These are phyloP conservation scores for Eutrema yunnanense DNA, from an alignment of 345 rosid species.

Conservation along the genomic window DNA sequence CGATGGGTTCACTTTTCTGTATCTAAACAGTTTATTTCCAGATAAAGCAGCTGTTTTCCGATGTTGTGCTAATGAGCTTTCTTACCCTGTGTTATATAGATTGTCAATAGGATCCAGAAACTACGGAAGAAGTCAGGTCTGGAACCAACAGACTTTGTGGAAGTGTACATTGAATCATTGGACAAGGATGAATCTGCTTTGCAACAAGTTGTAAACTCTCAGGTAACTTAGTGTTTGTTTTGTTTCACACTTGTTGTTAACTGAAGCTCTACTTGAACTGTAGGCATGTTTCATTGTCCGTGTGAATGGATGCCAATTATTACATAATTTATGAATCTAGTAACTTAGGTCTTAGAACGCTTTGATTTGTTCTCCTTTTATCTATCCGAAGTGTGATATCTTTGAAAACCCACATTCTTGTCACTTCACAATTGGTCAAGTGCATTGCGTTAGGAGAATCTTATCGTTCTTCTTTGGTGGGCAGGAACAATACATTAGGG, in stretches of 20 bases:
- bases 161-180: conserved; percentile 74
- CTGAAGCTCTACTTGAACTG: neutral
- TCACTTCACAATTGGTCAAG: neutral
- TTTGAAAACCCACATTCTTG: neutral
- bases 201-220: conserved; percentile 56
- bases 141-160: conserved; percentile 89
- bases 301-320: neutral
- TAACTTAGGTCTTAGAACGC: neutral
- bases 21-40: neutral
- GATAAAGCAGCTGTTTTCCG: neutral
- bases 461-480: neutral
- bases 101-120: conserved; percentile 91
- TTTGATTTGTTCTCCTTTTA: neutral
- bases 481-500: conserved; percentile 72
- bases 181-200: conserved; percentile 55
- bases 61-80: conserved; percentile 23
- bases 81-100: conserved; percentile 31
- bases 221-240: conserved; percentile 43
- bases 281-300: neutral
- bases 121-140: conserved; percentile 73
- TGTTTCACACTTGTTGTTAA: neutral
- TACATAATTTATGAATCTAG: no score
- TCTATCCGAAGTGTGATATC: neutral
- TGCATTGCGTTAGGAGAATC: neutral
- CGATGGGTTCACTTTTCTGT: neutral